Evolutionary conservation across 139 green algal species (phyloP), one percentile per base, ranked within the genome.

Genomic region (Coelastrella sp.): DNA sequence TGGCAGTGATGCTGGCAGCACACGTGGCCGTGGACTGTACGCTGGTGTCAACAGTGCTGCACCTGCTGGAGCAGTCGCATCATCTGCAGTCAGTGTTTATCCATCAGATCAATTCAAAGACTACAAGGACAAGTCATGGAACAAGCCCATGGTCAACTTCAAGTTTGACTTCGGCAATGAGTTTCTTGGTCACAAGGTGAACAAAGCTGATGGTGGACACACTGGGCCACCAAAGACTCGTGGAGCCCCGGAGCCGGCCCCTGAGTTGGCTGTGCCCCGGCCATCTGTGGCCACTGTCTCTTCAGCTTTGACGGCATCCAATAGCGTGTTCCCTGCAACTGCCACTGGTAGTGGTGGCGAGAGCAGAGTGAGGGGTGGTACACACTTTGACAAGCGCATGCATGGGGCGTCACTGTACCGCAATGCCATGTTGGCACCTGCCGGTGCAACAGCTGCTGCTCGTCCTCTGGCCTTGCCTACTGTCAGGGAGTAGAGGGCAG

Each of bases 141-240:
- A 88, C 57, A 78, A 84, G 80, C 88, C 88, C 22, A 68, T 75
- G 57, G 78, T 87, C 68, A 89, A 88, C 70, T 91, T 91, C 88
- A 88, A 87, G 59, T 91, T 91, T 84, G 81, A 91, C 80, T 91
- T 91, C 84, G 87, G 87, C 63, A 79, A 84, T 24, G 74, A 90
- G 8, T 83, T 84, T 58, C 75, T 75, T 8, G 85, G 57, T 24
- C 58, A 70, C 85, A 90, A 90, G 74, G 19, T 78, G 9, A 12
- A 58, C 22, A 73, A 5, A 14, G n/a, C 60, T 59, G 74, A 57
- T 59, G 25, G 25, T 19, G 25, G 25, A 58, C 12, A 65, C 15
- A 22, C 61, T 49, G 84, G 60, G 1, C 85, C 85, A 17, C 85
- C 85, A n/a, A n/a, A 90, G 85, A 90, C 85, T 20, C 85, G 24